These are phyloP conservation scores for Epichloe festucae DNA, from an alignment of 2,329 filamentous ascomycete species.

Conservation along the genomic window DNA sequence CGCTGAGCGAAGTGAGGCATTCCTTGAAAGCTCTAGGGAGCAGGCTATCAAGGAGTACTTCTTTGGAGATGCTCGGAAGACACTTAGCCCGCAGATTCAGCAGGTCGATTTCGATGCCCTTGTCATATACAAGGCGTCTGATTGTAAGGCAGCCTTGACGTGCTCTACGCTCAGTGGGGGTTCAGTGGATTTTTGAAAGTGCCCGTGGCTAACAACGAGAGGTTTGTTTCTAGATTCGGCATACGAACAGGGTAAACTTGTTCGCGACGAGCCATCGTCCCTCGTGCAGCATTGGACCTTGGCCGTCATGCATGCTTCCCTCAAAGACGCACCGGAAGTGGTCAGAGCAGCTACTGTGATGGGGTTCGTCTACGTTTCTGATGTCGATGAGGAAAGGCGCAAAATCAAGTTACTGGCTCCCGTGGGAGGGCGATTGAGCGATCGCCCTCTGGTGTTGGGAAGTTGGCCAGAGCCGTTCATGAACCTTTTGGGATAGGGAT, in stretches of 20 bases:
- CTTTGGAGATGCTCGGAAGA: slow-evolving; percentile 67
- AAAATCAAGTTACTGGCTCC: slow-evolving; percentile 74
- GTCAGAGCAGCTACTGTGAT: slow-evolving; percentile 74
- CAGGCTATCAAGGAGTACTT: slow-evolving; percentile 84
- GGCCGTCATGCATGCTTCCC: slow-evolving; percentile 67
- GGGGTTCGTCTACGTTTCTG: slow-evolving; percentile 86
- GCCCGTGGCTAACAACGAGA: background rate
- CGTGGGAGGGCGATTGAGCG: slow-evolving; percentile 67
- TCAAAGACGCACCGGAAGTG: slow-evolving; percentile 54
- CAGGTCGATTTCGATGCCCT: slow-evolving; percentile 66
- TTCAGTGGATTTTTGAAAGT: no score
- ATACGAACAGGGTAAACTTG: slow-evolving; percentile 32
- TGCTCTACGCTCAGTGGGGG: background rate
- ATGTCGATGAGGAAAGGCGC: slow-evolving; percentile 75
- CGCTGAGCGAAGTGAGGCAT: slow-evolving; percentile 59
- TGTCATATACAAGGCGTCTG: slow-evolving; percentile 56
- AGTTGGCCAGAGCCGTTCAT: slow-evolving; percentile 77
- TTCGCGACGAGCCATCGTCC: slow-evolving; percentile 50
- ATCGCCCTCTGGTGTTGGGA: slow-evolving; percentile 70
- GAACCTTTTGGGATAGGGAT: slow-evolving; percentile 48
- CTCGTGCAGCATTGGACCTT: slow-evolving; percentile 70
- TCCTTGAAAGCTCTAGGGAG: slow-evolving; percentile 62
- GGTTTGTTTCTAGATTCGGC: slow-evolving; percentile 12
- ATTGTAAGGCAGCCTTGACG: slow-evolving; percentile 34
- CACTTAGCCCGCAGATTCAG: slow-evolving; percentile 78